Base-by-base conservation (phyloP, 768 basidiomycete genomes). In the Boletus huronensis region DNA sequence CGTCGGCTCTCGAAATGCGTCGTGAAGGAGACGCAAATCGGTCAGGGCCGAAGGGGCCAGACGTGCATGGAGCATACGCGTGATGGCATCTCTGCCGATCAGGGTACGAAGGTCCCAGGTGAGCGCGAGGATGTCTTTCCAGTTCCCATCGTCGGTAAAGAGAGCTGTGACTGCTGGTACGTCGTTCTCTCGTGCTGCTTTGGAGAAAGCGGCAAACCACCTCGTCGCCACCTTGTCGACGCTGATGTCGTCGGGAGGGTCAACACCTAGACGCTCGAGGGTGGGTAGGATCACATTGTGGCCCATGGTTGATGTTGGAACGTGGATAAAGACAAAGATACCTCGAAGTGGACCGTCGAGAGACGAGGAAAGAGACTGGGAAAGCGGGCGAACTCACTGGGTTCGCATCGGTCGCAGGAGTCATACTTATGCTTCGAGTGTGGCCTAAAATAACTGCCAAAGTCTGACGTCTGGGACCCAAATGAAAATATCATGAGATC, bases 31-130 rank as follows among this genome's bases (percentile, higher is more conserved):
- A 36, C 56, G 58, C 50, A 75, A 42, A 26, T 48, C 46, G 10
- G 64, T 52, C 40, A 63, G 51, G 6, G 56, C 49, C 2, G 53
- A 45, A 10, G 53, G 48, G 5, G 43, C 38, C 13, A 77, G 64
- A 32, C 72, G 71, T 53, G 74, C 75, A 5, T 41, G 49, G 48
- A 75, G 67, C 58, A 75, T 74, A 13, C 59, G 50, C 1, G 54
- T 58, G 54, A 78, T 69, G 5, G 66, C 61, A n/a, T 63, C 57
- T 19, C 58, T 57, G 2, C 73, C 72, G 21, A 66, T 59, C 55
- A 79, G 73, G 0, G 75, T 77, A n/a, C 77, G 73, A 56, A 83
- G 76, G 57, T 78, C 73, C 73, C 75, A 78, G 7, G 81, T 81
- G 23, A 81, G 62, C 1, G 75, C 68, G 17, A 79, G 70, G 35